Evolutionary conservation across 352 stramenopile species (phyloP).

Genomic region (Phytophthora litchii): DNA sequence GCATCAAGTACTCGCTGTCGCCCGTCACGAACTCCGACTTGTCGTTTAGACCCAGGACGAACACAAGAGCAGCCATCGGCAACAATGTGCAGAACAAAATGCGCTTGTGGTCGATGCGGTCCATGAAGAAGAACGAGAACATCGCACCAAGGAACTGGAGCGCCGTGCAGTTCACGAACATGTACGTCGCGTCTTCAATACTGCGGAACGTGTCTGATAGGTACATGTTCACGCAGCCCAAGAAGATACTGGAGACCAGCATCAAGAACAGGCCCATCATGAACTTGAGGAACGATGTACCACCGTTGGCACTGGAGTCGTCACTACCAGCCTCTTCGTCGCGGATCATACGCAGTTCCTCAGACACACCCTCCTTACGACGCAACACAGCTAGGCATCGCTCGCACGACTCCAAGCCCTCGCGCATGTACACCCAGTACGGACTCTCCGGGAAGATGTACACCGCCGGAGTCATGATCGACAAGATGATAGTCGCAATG

Average conservation of each 20-base stretch:
- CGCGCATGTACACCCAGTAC: conserved; percentile 85
- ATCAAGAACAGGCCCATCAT: conserved; percentile 68
- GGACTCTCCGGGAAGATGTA: conserved; percentile 89
- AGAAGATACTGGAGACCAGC: conserved; percentile 69
- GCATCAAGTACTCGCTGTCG: conserved; percentile 64
- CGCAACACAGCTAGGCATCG: conserved; percentile 72
- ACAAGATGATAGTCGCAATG: conserved; percentile 75
- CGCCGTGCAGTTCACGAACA: conserved; percentile 79
- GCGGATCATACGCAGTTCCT: conserved; percentile 81
- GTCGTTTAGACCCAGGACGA: conserved; percentile 64
- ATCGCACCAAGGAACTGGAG: conserved; percentile 75
- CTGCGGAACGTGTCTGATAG: conserved; percentile 62
- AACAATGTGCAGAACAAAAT: conserved; percentile 78
- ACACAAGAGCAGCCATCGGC: conserved; percentile 51
- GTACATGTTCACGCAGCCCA: conserved; percentile 78
- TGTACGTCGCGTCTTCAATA: conserved; percentile 71
- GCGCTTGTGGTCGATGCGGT: conserved; percentile 74
- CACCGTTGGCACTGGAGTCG: conserved; percentile 33
- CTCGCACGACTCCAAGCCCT: conserved; percentile 78
- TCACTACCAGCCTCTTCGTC: conserved; percentile 63
- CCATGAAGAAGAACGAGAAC: conserved; percentile 89
- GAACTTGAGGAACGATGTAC: conserved; percentile 65
- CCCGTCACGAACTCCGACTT: conserved; percentile 54
- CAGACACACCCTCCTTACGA: conserved; percentile 74
- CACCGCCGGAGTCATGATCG: conserved; percentile 77